Evolutionary conservation across 192 early-diverging fungal species (phyloP).

Genomic region (Coemansia reversa): DNA sequence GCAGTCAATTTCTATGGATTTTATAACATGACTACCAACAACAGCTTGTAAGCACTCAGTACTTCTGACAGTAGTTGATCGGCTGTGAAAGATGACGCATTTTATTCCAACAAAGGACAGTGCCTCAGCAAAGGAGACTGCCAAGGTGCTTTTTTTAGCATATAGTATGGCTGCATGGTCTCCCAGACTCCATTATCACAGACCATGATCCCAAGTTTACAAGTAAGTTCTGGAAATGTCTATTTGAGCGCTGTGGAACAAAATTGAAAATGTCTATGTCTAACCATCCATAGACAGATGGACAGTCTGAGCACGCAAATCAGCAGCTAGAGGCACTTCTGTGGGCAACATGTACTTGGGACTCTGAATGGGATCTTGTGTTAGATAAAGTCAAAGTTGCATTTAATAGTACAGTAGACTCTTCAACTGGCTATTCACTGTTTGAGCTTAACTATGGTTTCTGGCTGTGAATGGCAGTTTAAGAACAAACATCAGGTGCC

Average conservation of each 20-base stretch:
- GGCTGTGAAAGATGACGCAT: constrained; percentile 9
- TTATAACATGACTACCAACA: not conserved
- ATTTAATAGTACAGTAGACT: constrained; percentile 1
- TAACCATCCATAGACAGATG: constrained; percentile 9
- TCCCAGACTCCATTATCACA: constrained; percentile 4
- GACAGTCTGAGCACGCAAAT: constrained; percentile 7
- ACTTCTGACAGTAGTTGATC: constrained; percentile 8
- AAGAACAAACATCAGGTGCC: not conserved
- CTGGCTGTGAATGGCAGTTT: not conserved
- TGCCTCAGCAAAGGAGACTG: constrained; percentile 3
- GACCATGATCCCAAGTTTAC: constrained; percentile 12
- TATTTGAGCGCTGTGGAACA: not conserved
- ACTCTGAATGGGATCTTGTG: not conserved
- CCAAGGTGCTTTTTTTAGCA: not conserved
- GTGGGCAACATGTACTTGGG: not conserved
- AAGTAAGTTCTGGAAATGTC: constrained; percentile 1
- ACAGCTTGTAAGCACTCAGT: not conserved
- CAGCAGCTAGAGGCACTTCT: constrained; percentile 5
- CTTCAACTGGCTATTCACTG: not conserved
- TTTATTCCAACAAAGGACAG: constrained; percentile 5
- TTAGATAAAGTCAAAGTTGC: not conserved
- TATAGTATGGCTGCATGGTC: not conserved
- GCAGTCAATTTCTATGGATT: constrained; percentile 6
- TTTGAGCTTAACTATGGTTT: constrained; percentile 12
- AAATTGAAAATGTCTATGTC: constrained; percentile 3